phyloP scores from a whole-genome alignment of 148 eudicot species.

The Vaccinium vitisidaea region DNA sequence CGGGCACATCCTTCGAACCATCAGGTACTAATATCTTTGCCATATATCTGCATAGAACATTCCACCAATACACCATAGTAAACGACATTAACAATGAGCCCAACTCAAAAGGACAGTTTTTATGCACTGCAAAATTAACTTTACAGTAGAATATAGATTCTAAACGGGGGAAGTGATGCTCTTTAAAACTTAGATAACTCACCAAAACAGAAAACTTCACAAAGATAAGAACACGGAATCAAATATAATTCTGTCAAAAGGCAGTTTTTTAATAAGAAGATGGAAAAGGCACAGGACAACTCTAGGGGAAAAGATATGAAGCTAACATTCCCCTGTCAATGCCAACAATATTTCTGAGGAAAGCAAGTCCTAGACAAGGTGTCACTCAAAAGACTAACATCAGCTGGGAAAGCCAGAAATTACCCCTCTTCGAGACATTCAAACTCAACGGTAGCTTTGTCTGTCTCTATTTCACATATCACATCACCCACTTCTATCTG shows the following conservation, averaged over 20 bases:
- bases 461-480: slow-evolving; percentile 94
- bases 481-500: slow-evolving; percentile 92
- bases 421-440: slow-evolving; percentile 98
- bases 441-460: slow-evolving; percentile 93
- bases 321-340: not conserved
- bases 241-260: not conserved
- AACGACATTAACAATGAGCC: slow-evolving; percentile 5
- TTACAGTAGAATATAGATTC: not conserved
- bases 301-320: not conserved
- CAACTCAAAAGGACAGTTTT: not conserved
- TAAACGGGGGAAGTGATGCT: not conserved
- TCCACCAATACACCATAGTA: slow-evolving; percentile 15
- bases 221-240: not conserved
- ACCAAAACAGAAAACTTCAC: not conserved
- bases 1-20: slow-evolving; percentile 93
- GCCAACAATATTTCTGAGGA: not conserved
- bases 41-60: slow-evolving; percentile 54
- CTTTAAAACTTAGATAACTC: not conserved
- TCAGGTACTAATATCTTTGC: slow-evolving; percentile 89
- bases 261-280: not conserved
- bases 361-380: not conserved
- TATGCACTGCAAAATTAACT: not conserved
- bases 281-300: not conserved
- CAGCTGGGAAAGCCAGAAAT: slow-evolving; percentile 2
- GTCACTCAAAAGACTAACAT: not conserved